Conservation (phyloP, 345 rosid species). For the Psidium friedrichsthalianum region DNA sequence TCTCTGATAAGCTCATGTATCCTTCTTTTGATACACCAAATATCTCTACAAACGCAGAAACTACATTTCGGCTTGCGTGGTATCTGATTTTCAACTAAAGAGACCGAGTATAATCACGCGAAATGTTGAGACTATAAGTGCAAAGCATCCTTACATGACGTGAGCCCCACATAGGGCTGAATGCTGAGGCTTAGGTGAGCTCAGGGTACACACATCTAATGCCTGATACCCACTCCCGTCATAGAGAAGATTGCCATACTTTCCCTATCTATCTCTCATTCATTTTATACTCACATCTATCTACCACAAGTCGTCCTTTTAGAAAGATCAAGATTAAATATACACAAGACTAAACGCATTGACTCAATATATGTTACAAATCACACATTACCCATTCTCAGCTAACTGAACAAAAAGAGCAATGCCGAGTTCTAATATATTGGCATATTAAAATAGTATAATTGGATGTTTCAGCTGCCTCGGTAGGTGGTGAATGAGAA, state of each 20-base stretch:
- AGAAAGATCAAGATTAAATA: neutral
- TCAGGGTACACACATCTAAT: neutral
- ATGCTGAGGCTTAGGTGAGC: neutral
- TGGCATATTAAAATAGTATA: neutral
- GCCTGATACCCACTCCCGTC: neutral
- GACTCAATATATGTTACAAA: neutral
- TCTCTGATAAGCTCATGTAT: neutral
- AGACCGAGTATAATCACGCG: neutral
- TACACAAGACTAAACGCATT: neutral
- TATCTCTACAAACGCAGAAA: neutral
- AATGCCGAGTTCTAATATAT: neutral
- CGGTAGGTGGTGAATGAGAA: slow-evolving; percentile 82
- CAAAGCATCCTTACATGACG: neutral
- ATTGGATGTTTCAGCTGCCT: slow-evolving; percentile 43
- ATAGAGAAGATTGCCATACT: neutral
- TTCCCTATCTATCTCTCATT: neutral
- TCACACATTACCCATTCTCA: neutral
- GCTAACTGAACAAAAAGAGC: neutral
- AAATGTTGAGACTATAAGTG: neutral
- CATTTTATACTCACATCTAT: neutral
- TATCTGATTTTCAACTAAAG: neutral
- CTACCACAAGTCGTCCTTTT: neutral
- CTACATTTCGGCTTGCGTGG: neutral
- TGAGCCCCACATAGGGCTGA: neutral
- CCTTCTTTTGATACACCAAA: neutral